phyloP scores from a whole-genome alignment of 1,139 yeast species.

The Yamadazyma kanchanaburiensis region DNA sequence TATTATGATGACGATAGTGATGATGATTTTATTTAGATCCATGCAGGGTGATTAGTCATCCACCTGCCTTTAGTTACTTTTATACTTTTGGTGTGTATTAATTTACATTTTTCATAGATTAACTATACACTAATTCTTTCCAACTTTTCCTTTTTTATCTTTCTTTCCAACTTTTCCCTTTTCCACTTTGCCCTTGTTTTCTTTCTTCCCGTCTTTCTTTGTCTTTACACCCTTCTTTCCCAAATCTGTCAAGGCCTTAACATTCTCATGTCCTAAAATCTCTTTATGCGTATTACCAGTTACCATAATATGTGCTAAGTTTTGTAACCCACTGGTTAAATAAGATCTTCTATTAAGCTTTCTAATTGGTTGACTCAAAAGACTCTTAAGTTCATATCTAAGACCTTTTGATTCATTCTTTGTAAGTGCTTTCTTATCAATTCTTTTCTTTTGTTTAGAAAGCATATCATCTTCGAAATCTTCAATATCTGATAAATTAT shows the following conservation, averaged over 20 bases:
- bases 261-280: slow-evolving; percentile 67
- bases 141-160: slow-evolving; percentile 4
- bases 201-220: slow-evolving; percentile 18
- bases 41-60: no score
- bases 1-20: slow-evolving; percentile 76
- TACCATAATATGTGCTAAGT: slow-evolving; percentile 80
- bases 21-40: slow-evolving; percentile 48
- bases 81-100: slow-evolving; percentile 1
- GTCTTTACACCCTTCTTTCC: slow-evolving; percentile 18
- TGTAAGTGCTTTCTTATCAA: slow-evolving; percentile 51
- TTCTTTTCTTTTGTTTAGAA: slow-evolving; percentile 60
- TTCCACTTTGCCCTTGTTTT: slow-evolving; percentile 8
- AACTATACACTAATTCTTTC: not conserved
- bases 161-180: slow-evolving; percentile 14
- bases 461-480: slow-evolving; percentile 65
- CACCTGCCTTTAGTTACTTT: no score
- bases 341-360: slow-evolving; percentile 71
- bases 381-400: slow-evolving; percentile 53
- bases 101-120: slow-evolving; percentile 1
- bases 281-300: slow-evolving; percentile 67
- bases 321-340: slow-evolving; percentile 79
- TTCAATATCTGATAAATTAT: slow-evolving; percentile 55
- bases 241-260: slow-evolving; percentile 69
- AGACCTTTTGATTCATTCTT: slow-evolving; percentile 47
- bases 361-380: slow-evolving; percentile 59